Evolutionary conservation across 257 asterid species (phyloP), one percentile per base, ranked within the genome.

Genomic region (Nicotiana obtusifolia): DNA sequence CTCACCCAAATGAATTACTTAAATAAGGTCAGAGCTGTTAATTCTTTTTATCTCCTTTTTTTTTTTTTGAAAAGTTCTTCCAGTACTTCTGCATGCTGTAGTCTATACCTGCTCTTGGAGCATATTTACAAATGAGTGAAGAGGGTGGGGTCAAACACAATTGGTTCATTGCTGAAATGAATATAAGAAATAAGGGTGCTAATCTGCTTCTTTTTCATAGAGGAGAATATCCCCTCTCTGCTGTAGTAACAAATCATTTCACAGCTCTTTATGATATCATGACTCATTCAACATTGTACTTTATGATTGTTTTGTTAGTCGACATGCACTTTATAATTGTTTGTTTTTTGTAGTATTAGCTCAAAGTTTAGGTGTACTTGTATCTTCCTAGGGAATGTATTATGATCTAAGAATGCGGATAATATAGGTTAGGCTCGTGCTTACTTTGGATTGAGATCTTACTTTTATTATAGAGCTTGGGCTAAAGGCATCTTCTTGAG

Each of bases 1-100:
- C 88, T 94, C 84, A 95, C 98, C 14, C 98, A 95, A 85, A 91
- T 94, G 97, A 94, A 94, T 87, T 92, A 95, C 87, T 89, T 95
- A 62, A 94, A 95, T 81, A 95, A 92, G 99, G 99, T 91, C 82
- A 86, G 64, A 41, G 54, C 3, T 11, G 4, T 65, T 24, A 37
- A n/a, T 57, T 80, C 56, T 24, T 20, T 20, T 33, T 10, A 22
- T 37, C 73, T 20, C 69, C 22, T 14, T 61, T 4, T 41, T 57
- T 67, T 52, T 64, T 78, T 13, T 30, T 30, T 30, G 19, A 24
- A 47, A 71, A 47, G 6, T 61, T 35, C 47, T 7, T 17, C 33
- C 14, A 22, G 15, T 30, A 24, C 3, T 49, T 9, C 33, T 47
- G 37, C 78, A 22, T 22, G 78, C 37, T 71, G 60, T 20, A 24